Base-by-base conservation (phyloP, 352 stramenopile genomes). In the Plasmopara viticola region DNA sequence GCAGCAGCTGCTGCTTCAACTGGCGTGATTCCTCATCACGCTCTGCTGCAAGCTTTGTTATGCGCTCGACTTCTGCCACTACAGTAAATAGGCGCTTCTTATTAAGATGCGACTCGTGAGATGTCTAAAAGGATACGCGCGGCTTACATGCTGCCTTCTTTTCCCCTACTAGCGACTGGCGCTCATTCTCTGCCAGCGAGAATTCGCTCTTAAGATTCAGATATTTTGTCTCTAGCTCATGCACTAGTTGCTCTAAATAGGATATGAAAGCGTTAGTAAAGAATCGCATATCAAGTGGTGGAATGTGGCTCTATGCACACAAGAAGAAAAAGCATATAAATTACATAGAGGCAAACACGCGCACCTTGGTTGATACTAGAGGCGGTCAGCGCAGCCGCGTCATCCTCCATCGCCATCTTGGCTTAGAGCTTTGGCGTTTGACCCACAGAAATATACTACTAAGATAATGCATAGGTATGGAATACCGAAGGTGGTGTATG, bases 221-320 rank as follows among this genome's bases (percentile, higher is more conserved):
- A 58, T 78, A 86, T 56, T 91, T 89, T 29, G 71, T 72, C 56
- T 91, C 81, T 31, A 90, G 58, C 44, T 91, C 81, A 49, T 91
- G 81, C 25, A 89, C 58, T 48, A 89, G 51, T 84, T 91, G 78
- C 47, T 90, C 78, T 89, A 13, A 31, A 49, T 48, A 54, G 48
- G 33, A 14, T 25, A 17, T 54, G 44, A 46, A 52, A 64, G 34
- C 15, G 44, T 62, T 1, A 68, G 51, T 56, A 47, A 2, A 40
- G 30, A 58, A 34, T n/a, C 10, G 39, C 13, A 33, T n/a, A n/a
- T n/a, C n/a, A n/a, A n/a, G n/a, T n/a, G n/a, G n/a, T n/a, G n/a
- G n/a, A n/a, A n/a, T n/a, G n/a, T n/a, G 14, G 14, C 25, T 37
- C 13, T 28, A 42, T 46, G 9, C 14, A 37, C 9, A 37, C 29